These are phyloP conservation scores for Aquilaria yunnanensis DNA, from an alignment of 345 rosid genomes.

Conservation along the genomic window DNA sequence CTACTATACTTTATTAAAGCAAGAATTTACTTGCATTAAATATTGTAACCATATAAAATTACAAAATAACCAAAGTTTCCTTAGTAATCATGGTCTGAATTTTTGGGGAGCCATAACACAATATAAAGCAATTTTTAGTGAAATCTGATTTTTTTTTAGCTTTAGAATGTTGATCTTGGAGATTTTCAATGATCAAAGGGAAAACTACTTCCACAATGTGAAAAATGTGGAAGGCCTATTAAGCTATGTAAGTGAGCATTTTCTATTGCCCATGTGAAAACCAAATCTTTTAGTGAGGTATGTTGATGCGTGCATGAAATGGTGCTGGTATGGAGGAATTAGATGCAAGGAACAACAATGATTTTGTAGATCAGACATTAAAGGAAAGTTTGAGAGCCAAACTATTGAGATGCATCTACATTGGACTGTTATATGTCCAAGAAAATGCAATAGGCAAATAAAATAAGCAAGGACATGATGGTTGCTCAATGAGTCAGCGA, in stretches of 20 bases:
- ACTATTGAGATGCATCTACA: constrained; percentile 9
- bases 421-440: constrained; percentile 29
- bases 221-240: constrained; percentile 13
- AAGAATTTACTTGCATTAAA: no score
- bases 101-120: neutral
- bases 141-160: constrained; percentile 36
- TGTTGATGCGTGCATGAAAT: neutral
- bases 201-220: neutral
- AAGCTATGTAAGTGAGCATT: constrained; percentile 19
- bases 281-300: no score
- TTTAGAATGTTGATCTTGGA: constrained; percentile 30
- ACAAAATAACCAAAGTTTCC: no score
- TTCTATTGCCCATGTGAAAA: neutral
- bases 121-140: constrained; percentile 20
- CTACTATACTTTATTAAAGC: no score
- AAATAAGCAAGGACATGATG: neutral
- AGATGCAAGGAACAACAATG: constrained; percentile 15
- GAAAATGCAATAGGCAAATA: constrained; percentile 22
- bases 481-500: no score
- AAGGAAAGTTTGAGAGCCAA: constrained; percentile 5
- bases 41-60: no score
- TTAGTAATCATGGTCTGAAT: no score
- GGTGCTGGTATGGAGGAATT: constrained; percentile 23
- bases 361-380: constrained; percentile 11
- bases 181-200: constrained; percentile 20